Base-by-base conservation (phyloP, 2,329 filamentous ascomycete species). In the Amesomyces nigricolor region DNA sequence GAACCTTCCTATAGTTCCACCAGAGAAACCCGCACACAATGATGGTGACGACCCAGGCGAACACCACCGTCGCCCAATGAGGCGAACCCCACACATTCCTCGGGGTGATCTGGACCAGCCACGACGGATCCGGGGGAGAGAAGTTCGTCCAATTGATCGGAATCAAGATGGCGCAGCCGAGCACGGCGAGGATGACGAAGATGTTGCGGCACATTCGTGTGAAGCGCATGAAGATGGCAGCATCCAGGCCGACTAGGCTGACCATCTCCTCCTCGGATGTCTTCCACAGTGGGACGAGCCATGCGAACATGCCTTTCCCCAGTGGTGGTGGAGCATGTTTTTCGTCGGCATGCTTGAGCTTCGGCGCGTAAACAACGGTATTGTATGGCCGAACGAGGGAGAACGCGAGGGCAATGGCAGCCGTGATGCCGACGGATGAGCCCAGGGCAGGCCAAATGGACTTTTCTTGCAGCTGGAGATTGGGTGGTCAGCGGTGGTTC, bases 131-230 rank as follows among this genome's bases (percentile, higher is more conserved):
- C 5, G 61, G 62, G 11, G 69, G 67, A 22, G 71, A 68, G 51
- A 76, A 79, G 54, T 79, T 73, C 7, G 74, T 73, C 57, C 89
- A 71, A 66, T 96, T 92, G 65, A 95, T 74, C 0, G 94, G 94
- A 39, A 96, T 84, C 61, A 96, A 78, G 57, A 97, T 82, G 51
- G 77, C 78, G 62, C 89, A 86, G 16, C 88, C 90, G 32, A 95
- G 70, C 6, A 95, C 61, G 29, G 85, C 80, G 53, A 96, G 73
- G 7, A 82, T 73, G 29, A 88, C 67, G 68, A 97, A 96, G 61
- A 97, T 88, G 68, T 96, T 94, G 58, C 94, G 85, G 67, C 89
- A 89, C 94, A 99, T 97, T 62, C 85, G 81, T 48, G 86, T 82
- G 66, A 96, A 91, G 51, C 92, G 86, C 62, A 99, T 76, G 70